Evolutionary conservation across 805 yeast genomes (phyloP).

Genomic region (Yamadazyma scolyti): DNA sequence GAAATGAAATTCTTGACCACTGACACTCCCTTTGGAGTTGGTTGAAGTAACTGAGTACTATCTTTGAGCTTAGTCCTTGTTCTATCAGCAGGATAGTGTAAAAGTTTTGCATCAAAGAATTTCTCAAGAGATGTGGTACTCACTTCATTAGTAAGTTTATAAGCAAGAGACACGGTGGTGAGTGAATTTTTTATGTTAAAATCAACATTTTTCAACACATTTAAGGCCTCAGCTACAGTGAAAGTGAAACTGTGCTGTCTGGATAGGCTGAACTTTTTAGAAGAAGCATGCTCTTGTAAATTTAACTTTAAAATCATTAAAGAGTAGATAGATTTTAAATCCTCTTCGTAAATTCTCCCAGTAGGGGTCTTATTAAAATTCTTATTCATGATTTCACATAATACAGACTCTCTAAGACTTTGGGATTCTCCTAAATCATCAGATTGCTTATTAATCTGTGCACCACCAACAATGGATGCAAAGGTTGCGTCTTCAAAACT

Average conservation of each 20-base stretch:
- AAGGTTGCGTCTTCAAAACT: no score
- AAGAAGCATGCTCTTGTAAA: conserved; percentile 13
- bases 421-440: no score
- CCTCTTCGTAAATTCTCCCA: conserved; percentile 52
- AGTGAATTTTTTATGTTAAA: conserved; percentile 45
- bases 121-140: conserved; percentile 44
- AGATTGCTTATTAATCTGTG: no score
- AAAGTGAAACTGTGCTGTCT: conserved; percentile 62
- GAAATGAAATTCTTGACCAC: conserved; percentile 58
- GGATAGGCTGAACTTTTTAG: background rate
- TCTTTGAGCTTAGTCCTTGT: conserved; percentile 50
- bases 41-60: conserved; percentile 52
- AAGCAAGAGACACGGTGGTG: conserved; percentile 53
- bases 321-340: conserved; percentile 59
- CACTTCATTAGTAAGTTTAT: conserved; percentile 47
- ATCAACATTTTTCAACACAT: conserved; percentile 45
- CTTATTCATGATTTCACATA: conserved; percentile 35
- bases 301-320: conserved; percentile 40
- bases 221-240: conserved; percentile 47
- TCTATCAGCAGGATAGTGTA: conserved; percentile 75
- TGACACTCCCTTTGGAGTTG: conserved; percentile 88
- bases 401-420: no score
- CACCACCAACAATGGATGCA: no score
- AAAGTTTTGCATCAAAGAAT: conserved; percentile 58
- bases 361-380: conserved; percentile 48